Base-by-base conservation (phyloP, 2,329 filamentous ascomycete species). In the Fusarium pseudonygamai region DNA sequence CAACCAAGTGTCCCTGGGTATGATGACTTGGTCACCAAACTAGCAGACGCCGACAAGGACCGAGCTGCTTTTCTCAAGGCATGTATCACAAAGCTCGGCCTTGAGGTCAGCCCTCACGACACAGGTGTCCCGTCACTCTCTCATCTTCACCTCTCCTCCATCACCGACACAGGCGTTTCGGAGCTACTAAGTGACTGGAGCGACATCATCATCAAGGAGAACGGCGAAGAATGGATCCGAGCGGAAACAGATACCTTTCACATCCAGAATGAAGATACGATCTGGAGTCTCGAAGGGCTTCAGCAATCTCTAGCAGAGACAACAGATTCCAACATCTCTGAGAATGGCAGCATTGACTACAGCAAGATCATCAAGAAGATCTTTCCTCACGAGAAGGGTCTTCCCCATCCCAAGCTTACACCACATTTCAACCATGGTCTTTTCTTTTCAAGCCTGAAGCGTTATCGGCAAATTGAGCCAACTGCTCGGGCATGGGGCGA, bases 241-340 rank as follows among this genome's bases (percentile, higher is more conserved):
- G 94, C 90, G 64, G 93, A 95, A 72, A 92, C 93, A 69, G 96
- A 98, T 77, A 92, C 89, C 0, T 98, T 98, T 79, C 90, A 91
- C 61, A 84, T 98, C 39, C 89, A 95, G 76, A 93, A 90, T 50
- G 87, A 90, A 10, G 86, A 87, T 16, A 90, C 89, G 3, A 84
- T 86, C 30, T 91, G 90, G 88, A 87, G 85, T 20, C 82, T 93
- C 73, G 83, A 83, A 34, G 85, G 86, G 28, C 80, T 93, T 46
- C 85, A 85, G 50, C 83, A 88, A 43, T 85, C 89, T 14, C 83
- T 93, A 28, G 82, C 81, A 13, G 78, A 71, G 24, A 71, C 72
- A 0, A 74, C 75, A 7, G 71, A 71, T 14, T 60, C 71, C 3
- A 60, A 72, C 7, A 79, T 81, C 7, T 82, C 84, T 26, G 67